phyloP scores from a whole-genome alignment of 2,329 filamentous ascomycete genomes.

The Paraphaeosphaeria minitans region DNA sequence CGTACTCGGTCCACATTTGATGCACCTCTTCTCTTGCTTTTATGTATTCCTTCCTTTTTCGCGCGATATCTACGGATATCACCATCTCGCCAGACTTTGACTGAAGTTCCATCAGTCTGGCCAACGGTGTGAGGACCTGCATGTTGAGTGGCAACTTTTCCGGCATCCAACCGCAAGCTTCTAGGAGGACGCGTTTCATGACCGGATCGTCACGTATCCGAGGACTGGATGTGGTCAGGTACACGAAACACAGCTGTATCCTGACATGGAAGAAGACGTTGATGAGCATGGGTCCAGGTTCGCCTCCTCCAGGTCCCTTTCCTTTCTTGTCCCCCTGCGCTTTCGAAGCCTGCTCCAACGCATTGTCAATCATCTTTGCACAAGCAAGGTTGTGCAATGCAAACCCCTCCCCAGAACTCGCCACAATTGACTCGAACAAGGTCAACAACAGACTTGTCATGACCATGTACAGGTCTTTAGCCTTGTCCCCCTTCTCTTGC shows the following conservation, averaged over 20 bases:
- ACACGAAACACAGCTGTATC: slow-evolving; percentile 20
- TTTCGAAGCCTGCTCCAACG: slow-evolving; percentile 4
- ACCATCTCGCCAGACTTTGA: not conserved
- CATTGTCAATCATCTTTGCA: slow-evolving; percentile 25
- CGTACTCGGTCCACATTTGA: slow-evolving; percentile 6
- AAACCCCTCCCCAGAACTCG: slow-evolving; percentile 24
- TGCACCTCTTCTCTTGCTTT: slow-evolving; percentile 8
- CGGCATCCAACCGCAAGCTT: slow-evolving; percentile 5
- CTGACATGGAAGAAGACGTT: slow-evolving; percentile 26
- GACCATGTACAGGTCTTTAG: slow-evolving; percentile 23
- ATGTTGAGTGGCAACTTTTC: slow-evolving; percentile 12
- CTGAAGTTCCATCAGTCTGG: not conserved
- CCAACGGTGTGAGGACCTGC: slow-evolving; percentile 7
- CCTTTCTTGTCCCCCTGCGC: not conserved
- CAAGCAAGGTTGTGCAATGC: slow-evolving; percentile 24
- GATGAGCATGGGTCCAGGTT: slow-evolving; percentile 18
- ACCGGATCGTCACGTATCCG: slow-evolving; percentile 7
- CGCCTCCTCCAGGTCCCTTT: slow-evolving; percentile 14
- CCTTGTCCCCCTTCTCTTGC: slow-evolving; percentile 13
- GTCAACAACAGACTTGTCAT: slow-evolving; percentile 28
- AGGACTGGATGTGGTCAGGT: slow-evolving; percentile 11
- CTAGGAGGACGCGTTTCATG: slow-evolving; percentile 10
- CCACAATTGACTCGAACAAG: slow-evolving; percentile 26
- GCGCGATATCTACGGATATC: not conserved
- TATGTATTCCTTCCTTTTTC: not conserved